phyloP scores from a whole-genome alignment of 139 green algal species.

The Volvox africanus region DNA sequence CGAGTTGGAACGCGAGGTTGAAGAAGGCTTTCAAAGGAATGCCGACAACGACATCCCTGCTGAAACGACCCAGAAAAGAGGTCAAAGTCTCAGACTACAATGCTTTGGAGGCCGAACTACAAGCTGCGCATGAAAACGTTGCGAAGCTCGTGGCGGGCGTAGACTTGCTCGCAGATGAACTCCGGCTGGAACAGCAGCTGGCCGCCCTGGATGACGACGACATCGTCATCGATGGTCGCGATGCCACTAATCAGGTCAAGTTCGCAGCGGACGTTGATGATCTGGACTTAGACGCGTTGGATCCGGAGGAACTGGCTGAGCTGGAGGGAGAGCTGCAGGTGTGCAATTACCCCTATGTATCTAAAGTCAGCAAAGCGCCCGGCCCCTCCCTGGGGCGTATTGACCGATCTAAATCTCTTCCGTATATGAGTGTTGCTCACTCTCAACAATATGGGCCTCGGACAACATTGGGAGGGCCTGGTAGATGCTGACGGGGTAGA shows the following conservation, averaged over 20 bases:
- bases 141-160: not conserved
- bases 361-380: too few species aligned
- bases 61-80: not conserved
- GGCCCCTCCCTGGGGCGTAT: too few species aligned
- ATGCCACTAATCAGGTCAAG: too few species aligned
- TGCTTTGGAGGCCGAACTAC: not conserved
- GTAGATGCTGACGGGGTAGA: too few species aligned
- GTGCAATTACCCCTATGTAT: not conserved
- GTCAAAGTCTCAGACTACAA: not conserved
- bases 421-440: too few species aligned
- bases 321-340: constrained; percentile 45
- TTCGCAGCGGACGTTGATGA: not conserved
- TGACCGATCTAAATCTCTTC: too few species aligned
- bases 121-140: constrained; percentile 1
- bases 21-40: not conserved
- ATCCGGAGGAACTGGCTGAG: constrained; percentile 24
- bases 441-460: too few species aligned
- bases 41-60: not conserved
- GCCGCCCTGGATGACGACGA: constrained; percentile 29
- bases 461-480: too few species aligned
- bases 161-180: constrained; percentile 14
- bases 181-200: constrained; percentile 21
- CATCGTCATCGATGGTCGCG: not conserved
- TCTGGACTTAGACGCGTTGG: not conserved
- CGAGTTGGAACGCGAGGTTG: not conserved